Evolutionary conservation across 108 stramenopile species (phyloP).

Genomic region (Nannochloropsis gaditana): DNA sequence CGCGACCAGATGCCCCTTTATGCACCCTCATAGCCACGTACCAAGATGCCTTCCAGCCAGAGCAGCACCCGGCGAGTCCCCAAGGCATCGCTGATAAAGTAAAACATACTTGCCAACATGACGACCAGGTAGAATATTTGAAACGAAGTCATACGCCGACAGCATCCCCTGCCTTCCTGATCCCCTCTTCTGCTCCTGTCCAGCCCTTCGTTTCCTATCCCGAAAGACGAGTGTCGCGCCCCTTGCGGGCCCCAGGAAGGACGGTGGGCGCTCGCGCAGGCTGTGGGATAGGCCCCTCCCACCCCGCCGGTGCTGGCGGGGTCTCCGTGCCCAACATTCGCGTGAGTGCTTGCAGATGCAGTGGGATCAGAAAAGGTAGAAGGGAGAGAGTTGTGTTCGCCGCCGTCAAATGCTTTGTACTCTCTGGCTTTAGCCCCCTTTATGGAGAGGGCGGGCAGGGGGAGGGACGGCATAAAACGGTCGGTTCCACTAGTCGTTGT

Average conservation of each 20-base stretch:
- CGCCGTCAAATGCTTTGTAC: background rate
- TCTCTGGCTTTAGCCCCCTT: background rate
- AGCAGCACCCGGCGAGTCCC: background rate
- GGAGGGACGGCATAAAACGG: background rate
- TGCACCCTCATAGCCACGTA: background rate
- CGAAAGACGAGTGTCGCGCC: background rate
- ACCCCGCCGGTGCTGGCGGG: no score
- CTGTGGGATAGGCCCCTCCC: no score
- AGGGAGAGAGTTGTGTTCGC: constrained; percentile 7
- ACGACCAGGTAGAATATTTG: background rate
- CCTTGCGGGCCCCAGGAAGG: no score
- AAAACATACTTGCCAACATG: background rate
- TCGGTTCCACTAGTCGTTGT: no score
- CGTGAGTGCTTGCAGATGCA: background rate
- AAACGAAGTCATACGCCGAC: background rate
- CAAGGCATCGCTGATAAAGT: background rate
- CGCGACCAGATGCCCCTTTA: background rate
- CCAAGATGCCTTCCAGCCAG: constrained; percentile 3
- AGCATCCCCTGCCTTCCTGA: background rate
- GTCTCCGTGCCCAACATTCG: background rate
- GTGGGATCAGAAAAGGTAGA: background rate
- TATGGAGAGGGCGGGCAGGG: constrained; percentile 15
- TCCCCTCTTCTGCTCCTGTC: background rate
- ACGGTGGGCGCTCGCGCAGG: no score
- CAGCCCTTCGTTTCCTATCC: background rate